Evolutionary conservation across 495 filamentous ascomycete genomes (phyloP).

Genomic region (Xylaria nigripes): DNA sequence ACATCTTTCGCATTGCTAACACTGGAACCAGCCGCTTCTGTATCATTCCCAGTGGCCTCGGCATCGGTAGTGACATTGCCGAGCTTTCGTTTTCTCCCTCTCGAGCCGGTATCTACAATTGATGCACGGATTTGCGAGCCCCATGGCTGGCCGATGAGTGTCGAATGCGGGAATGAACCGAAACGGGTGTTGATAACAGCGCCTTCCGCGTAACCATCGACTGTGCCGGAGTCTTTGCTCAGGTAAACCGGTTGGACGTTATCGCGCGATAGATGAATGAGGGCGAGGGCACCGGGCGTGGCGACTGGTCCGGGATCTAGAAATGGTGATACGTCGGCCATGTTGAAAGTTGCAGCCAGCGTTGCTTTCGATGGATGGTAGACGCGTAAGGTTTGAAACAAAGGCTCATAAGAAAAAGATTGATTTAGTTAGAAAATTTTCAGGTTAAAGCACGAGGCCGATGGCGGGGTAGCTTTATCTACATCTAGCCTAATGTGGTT

Average conservation of each 20-base stretch:
- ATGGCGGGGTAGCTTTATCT: conserved; percentile 8
- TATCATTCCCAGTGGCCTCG: conserved; percentile 22
- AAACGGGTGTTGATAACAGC: conserved; percentile 88
- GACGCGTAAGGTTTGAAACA: not conserved
- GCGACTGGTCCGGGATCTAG: conserved; percentile 54
- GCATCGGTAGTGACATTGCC: conserved; percentile 31
- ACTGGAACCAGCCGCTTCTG: conserved; percentile 14
- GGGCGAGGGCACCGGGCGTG: conserved; percentile 51
- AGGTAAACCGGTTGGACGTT: conserved; percentile 68
- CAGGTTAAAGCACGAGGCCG: not conserved
- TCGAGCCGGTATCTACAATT: conserved; percentile 79
- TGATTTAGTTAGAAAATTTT: not conserved
- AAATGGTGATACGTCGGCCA: conserved; percentile 54
- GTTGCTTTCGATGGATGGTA: not conserved
- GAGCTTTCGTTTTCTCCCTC: conserved; percentile 52
- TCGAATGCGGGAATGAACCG: conserved; percentile 88
- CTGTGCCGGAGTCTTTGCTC: conserved; percentile 46
- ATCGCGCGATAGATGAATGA: conserved; percentile 81
- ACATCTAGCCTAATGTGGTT: not conserved
- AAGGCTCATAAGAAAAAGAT: not conserved
- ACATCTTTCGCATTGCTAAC: conserved; percentile 23
- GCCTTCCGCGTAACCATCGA: conserved; percentile 69
- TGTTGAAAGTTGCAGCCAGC: conserved; percentile 5
- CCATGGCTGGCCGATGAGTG: conserved; percentile 74
- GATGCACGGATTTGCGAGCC: conserved; percentile 85